These are phyloP conservation scores for Spirogloea muscicola DNA, from an alignment of 139 green algal genomes.

Conservation along the genomic window DNA sequence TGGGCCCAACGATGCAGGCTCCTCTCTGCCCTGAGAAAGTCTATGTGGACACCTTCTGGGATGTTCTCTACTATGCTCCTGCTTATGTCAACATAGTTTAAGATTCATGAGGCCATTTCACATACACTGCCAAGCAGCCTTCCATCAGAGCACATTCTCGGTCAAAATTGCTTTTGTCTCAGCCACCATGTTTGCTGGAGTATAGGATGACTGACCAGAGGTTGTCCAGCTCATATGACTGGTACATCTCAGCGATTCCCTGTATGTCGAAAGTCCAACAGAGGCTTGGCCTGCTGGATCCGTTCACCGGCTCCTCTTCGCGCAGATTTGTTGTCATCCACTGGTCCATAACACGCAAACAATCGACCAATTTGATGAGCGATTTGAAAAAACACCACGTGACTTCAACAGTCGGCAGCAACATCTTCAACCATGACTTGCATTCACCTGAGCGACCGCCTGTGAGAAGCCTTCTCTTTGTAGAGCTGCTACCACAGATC, in stretches of 20 bases:
- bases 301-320: constrained; percentile 24
- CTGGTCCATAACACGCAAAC: constrained; percentile 8
- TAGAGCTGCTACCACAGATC: too few species aligned
- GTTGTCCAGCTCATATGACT: constrained; percentile 69
- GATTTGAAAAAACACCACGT: too few species aligned
- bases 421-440: too few species aligned
- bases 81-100: too few species aligned
- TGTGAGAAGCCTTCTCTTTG: constrained; percentile 38
- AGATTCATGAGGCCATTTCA: too few species aligned
- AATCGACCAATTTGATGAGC: too few species aligned
- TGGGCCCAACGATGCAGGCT: constrained; percentile 29
- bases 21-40: constrained; percentile 38
- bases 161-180: too few species aligned
- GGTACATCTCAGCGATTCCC: constrained; percentile 82
- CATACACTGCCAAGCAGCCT: too few species aligned
- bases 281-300: constrained; percentile 35
- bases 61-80: constrained; percentile 45
- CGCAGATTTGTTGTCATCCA: constrained; percentile 77
- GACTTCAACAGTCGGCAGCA: too few species aligned
- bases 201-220: too few species aligned
- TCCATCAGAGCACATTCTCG: too few species aligned
- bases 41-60: constrained; percentile 31
- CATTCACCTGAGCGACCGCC: constrained; percentile 41
- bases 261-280: constrained; percentile 83
- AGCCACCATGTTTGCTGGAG: too few species aligned